A percentile compares a stretch with the other conserved stretches of the same genome.
phyloP scores from a whole-genome alignment of 805 yeast species.

The Barnettozyma sucrosica region DNA sequence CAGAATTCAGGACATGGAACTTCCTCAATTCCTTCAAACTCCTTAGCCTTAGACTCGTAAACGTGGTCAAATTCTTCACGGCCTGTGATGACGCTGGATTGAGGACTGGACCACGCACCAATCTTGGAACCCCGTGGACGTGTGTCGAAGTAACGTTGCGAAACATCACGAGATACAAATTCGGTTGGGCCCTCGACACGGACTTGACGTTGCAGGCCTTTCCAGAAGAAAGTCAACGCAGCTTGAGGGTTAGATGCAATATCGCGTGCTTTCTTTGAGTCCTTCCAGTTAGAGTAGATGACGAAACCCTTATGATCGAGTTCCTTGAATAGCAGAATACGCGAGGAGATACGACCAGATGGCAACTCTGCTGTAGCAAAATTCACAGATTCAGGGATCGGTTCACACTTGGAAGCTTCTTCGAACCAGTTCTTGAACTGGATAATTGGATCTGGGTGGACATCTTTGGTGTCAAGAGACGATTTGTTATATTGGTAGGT shows the following conservation, averaged over 20 bases:
- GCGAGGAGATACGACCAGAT: conserved; percentile 80
- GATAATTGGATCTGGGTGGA: conserved; percentile 55
- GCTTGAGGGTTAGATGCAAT: conserved; percentile 69
- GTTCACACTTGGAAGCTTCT: conserved; percentile 59
- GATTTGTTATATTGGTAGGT: conserved; percentile 82
- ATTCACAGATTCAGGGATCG: conserved; percentile 76
- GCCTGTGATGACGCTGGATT: conserved; percentile 51
- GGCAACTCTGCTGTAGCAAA: conserved; percentile 89
- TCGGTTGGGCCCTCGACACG: conserved; percentile 86
- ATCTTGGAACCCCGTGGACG: conserved; percentile 90
- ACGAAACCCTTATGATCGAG: conserved; percentile 80
- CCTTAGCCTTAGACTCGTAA: conserved; percentile 41
- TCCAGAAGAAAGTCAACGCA: conserved; percentile 89
- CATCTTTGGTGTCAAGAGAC: conserved; percentile 47
- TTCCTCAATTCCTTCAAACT: conserved; percentile 55
- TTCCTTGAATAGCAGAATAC: conserved; percentile 85
- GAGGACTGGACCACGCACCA: conserved; percentile 97
- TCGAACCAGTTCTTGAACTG: conserved; percentile 85
- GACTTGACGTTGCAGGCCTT: conserved; percentile 82
- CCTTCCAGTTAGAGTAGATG: conserved; percentile 86
- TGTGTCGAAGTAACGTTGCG: conserved; percentile 72
- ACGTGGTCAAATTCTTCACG: conserved; percentile 59
- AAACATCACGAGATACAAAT: conserved; percentile 63
- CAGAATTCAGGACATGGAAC: conserved; percentile 91
- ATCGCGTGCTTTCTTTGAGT: conserved; percentile 77